A percentile compares a stretch with the other conserved stretches of the same genome.
phyloP scores from a whole-genome alignment of 305 asterid genomes.

The Striga hermonthica region DNA sequence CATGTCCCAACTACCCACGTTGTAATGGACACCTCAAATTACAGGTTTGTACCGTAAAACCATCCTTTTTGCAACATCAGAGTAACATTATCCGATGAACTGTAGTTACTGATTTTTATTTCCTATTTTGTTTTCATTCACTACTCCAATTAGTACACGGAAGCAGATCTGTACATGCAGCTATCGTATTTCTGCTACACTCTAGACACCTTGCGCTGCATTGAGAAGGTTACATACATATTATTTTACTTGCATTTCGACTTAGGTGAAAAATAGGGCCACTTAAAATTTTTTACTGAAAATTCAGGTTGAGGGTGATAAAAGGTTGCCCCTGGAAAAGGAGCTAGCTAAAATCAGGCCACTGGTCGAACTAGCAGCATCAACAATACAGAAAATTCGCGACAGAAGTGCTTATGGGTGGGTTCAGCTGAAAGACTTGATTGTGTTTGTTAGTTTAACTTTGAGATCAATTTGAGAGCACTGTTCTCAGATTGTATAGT shows the following conservation, averaged over 20 bases:
- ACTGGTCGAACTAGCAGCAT: constrained; percentile 63
- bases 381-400: constrained; percentile 60
- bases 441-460: constrained; percentile 42
- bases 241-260: neutral
- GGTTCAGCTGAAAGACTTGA: constrained; percentile 63
- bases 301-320: constrained; percentile 59
- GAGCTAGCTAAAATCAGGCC: constrained; percentile 67
- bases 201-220: constrained; percentile 75
- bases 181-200: constrained; percentile 73
- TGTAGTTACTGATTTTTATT: constrained; percentile 20
- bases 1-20: constrained; percentile 88
- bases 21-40: constrained; percentile 77
- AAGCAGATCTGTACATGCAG: constrained; percentile 86
- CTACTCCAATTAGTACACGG: constrained; percentile 56
- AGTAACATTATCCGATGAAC: neutral
- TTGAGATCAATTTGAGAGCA: neutral
- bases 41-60: constrained; percentile 52
- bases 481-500: no score
- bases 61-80: constrained; percentile 8
- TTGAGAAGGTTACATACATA: constrained; percentile 45
- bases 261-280: neutral
- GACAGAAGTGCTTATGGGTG: constrained; percentile 86
- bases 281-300: neutral
- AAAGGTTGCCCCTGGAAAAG: constrained; percentile 53
- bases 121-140: constrained; percentile 3